Evolutionary conservation across 768 basidiomycete genomes (phyloP).

Genomic region (Termitomyces sp.): DNA sequence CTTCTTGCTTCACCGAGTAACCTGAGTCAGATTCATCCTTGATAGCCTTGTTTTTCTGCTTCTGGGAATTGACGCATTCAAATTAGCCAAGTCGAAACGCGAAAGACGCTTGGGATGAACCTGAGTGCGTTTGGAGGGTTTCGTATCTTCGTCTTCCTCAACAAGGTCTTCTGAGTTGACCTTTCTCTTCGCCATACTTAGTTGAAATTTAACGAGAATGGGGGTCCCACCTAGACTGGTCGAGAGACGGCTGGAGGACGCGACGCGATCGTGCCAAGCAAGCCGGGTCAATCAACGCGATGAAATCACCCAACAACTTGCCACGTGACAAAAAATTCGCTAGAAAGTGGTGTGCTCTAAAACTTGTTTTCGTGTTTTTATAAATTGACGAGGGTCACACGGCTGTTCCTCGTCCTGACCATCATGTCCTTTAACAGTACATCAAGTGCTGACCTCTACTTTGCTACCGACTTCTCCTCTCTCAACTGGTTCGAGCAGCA

Average conservation of each 20-base stretch:
- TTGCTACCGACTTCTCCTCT: slow-evolving; percentile 53
- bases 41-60: slow-evolving; percentile 3
- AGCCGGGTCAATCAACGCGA: background rate
- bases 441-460: slow-evolving; percentile 43
- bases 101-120: background rate
- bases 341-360: slow-evolving; percentile 15
- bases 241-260: background rate
- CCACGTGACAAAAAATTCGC: slow-evolving; percentile 9
- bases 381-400: slow-evolving; percentile 6
- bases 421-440: slow-evolving; percentile 50
- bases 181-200: slow-evolving; percentile 29
- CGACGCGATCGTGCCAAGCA: slow-evolving; percentile 1
- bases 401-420: slow-evolving; percentile 10
- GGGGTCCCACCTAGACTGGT: background rate
- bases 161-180: slow-evolving; percentile 8
- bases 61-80: slow-evolving; percentile 1
- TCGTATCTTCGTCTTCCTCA: slow-evolving; percentile 4
- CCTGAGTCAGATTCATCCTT: slow-evolving; percentile 16
- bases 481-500: slow-evolving; percentile 71
- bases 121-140: slow-evolving; percentile 4
- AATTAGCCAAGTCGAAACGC: background rate
- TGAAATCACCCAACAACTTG: background rate
- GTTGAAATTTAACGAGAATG: background rate
- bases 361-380: slow-evolving; percentile 2
- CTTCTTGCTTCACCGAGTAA: slow-evolving; percentile 15